Evolutionary conservation across 345 rosid genomes (phyloP), one percentile per base, ranked within the genome.

Genomic region (Arabidopsis suecica): DNA sequence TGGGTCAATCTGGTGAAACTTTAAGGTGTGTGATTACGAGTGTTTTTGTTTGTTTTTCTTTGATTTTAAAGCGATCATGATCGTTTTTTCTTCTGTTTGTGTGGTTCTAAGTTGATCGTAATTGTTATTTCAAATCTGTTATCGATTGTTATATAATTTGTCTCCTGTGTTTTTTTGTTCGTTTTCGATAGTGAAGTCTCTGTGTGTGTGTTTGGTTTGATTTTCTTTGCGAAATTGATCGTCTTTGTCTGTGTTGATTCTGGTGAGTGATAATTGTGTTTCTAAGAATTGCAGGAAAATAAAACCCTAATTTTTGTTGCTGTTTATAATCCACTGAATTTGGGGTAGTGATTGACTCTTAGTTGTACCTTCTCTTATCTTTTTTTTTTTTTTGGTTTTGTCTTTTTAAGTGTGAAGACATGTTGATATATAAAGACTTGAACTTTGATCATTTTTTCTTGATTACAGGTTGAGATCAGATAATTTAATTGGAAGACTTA

Each of bases 271-370:
- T 34, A 37, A 3, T 61, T n/a, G 38, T 54, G 13, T 54, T 22
- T 2, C 8, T 48, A 10, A n/a, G 5, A 73, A 40, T 57, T 58
- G 25, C 22, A 50, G 30, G 10, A 37, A 25, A 23, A 14, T 0
- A 10, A 78, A 68, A 13, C 36, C 61, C 58, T 65, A 50, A 40
- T 4, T 65, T 65, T 47, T 22, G 10, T 40, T 40, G 7, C 5
- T 77, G 75, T 42, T 58, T 23, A 18, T 23, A 20, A 36, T 69
- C 34, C 70, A 63, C 56, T 71, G 71, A 49, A 71, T 64, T 63
- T 77, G 38, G 37, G 40, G 65, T 72, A 48, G 25, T 47, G 51
- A 44, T 77, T 10, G 61, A 13, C 25, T 68, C 68, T 59, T 60
- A 38, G 37, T 36, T 74, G 65, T 65, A 66, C 42, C 25, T 23